phyloP scores from a whole-genome alignment of 2,329 filamentous ascomycete genomes.

The Didymella segeticola region DNA sequence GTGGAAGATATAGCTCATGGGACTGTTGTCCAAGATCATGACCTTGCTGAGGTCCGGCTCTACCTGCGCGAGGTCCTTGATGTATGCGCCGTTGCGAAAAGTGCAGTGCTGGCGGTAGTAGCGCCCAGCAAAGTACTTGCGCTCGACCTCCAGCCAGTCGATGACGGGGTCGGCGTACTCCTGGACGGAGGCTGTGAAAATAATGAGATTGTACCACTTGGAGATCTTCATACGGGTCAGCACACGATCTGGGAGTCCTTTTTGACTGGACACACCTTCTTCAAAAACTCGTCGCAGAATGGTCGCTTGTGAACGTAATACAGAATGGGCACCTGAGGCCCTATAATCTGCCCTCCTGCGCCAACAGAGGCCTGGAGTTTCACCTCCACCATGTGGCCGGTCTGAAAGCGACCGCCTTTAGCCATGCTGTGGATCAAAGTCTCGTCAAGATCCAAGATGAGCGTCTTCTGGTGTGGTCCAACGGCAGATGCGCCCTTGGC shows the following conservation, averaged over 20 bases:
- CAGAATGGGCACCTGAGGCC: slow-evolving; percentile 91
- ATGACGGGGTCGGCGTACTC: slow-evolving; percentile 99
- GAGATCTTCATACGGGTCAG: slow-evolving; percentile 66
- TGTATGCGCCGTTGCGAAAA: slow-evolving; percentile 92
- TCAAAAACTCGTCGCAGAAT: slow-evolving; percentile 94
- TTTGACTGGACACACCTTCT: slow-evolving; percentile 65
- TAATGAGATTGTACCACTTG: slow-evolving; percentile 97
- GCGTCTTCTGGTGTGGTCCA: slow-evolving; percentile 74
- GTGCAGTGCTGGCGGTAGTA: slow-evolving; percentile 99
- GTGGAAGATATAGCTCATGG: slow-evolving; percentile 97
- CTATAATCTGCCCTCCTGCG: slow-evolving; percentile 70
- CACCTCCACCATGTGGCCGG: slow-evolving; percentile 98
- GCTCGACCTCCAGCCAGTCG: slow-evolving; percentile 95
- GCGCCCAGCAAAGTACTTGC: slow-evolving; percentile 91
- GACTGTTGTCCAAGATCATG: slow-evolving; percentile 98
- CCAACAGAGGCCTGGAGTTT: slow-evolving; percentile 78
- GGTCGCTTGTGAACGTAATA: slow-evolving; percentile 99
- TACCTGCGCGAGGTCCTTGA: slow-evolving; percentile 95
- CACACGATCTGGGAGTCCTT: background rate
- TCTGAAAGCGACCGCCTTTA: slow-evolving; percentile 93
- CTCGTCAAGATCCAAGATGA: slow-evolving; percentile 95
- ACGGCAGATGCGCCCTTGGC: slow-evolving; percentile 42
- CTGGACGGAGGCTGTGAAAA: slow-evolving; percentile 97
- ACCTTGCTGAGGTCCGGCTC: slow-evolving; percentile 97
- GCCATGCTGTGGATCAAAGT: slow-evolving; percentile 98